Percentiles rank a stretch among this genome's conserved stretches.
Conservation (phyloP, 768 basidiomycete genomes). For the Tephrocybe sp. region DNA sequence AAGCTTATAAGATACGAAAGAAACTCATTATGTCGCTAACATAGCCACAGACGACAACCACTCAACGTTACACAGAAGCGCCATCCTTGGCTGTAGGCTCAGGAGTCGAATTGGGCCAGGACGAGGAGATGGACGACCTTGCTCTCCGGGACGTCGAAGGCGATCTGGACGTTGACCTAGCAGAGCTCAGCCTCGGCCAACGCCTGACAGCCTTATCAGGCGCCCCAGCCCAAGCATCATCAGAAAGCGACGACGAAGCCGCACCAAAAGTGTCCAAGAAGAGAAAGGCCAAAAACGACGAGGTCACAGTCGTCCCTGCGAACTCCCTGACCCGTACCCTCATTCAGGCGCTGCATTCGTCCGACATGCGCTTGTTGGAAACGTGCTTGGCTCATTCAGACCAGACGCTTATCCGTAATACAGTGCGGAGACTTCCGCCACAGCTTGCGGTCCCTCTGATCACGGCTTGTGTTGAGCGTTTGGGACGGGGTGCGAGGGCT, state of each 20-base stretch:
- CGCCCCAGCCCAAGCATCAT: slow-evolving; percentile 41
- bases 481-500: slow-evolving; percentile 73
- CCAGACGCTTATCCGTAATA: slow-evolving; percentile 77
- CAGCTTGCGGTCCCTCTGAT: slow-evolving; percentile 86
- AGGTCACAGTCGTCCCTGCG: slow-evolving; percentile 59
- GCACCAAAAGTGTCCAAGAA: slow-evolving; percentile 27
- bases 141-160: slow-evolving; percentile 58
- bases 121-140: slow-evolving; percentile 52
- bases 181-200: slow-evolving; percentile 91
- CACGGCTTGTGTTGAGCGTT: slow-evolving; percentile 83
- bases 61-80: slow-evolving; percentile 69
- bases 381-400: slow-evolving; percentile 86
- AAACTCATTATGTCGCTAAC: not conserved
- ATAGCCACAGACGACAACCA: slow-evolving; percentile 41
- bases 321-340: slow-evolving; percentile 91
- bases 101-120: slow-evolving; percentile 66
- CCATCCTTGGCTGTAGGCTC: slow-evolving; percentile 61
- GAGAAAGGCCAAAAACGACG: slow-evolving; percentile 29
- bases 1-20: not conserved
- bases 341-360: slow-evolving; percentile 94
- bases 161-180: slow-evolving; percentile 77
- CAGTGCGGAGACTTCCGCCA: slow-evolving; percentile 82
- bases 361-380: slow-evolving; percentile 84
- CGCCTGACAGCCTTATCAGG: slow-evolving; percentile 76
- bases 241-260: slow-evolving; percentile 48